phyloP scores from a whole-genome alignment of 495 filamentous ascomycete genomes.

The Hyphodiscus hymeniophilus region DNA sequence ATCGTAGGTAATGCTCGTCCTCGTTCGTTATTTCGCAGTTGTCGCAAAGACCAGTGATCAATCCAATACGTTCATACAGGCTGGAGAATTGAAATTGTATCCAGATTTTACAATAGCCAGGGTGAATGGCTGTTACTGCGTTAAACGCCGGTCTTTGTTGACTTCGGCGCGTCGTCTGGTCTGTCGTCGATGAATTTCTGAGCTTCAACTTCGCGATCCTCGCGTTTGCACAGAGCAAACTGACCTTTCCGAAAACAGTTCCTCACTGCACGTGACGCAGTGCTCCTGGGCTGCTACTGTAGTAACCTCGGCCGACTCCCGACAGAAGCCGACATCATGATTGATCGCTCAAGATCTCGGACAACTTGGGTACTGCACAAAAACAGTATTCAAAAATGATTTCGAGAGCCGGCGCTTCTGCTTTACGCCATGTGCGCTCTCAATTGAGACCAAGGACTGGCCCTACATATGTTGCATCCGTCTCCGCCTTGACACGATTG shows the following conservation, averaged over 20 bases:
- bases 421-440: slow-evolving; percentile 38
- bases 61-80: slow-evolving; percentile 3
- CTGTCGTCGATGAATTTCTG: neutral
- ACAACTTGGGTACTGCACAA: neutral
- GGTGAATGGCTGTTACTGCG: neutral
- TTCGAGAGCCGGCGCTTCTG: slow-evolving; percentile 33
- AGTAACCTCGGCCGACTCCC: slow-evolving; percentile 2
- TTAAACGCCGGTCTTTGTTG: neutral
- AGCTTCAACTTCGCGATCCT: neutral
- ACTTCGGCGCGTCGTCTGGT: neutral
- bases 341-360: neutral
- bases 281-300: too few species aligned
- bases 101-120: neutral
- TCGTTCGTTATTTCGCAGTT: slow-evolving; percentile 5
- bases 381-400: slow-evolving; percentile 19
- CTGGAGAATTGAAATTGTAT: neutral
- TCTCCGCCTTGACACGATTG: slow-evolving; percentile 53
- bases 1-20: neutral
- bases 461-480: slow-evolving; percentile 15
- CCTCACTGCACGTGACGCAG: too few species aligned
- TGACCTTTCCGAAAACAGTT: too few species aligned
- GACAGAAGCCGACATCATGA: neutral
- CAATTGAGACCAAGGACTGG: slow-evolving; percentile 18
- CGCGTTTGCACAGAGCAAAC: too few species aligned
- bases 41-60: neutral